Conservation (phyloP, 352 stramenopile species). For the Hyaloperonospora brassicae region DNA sequence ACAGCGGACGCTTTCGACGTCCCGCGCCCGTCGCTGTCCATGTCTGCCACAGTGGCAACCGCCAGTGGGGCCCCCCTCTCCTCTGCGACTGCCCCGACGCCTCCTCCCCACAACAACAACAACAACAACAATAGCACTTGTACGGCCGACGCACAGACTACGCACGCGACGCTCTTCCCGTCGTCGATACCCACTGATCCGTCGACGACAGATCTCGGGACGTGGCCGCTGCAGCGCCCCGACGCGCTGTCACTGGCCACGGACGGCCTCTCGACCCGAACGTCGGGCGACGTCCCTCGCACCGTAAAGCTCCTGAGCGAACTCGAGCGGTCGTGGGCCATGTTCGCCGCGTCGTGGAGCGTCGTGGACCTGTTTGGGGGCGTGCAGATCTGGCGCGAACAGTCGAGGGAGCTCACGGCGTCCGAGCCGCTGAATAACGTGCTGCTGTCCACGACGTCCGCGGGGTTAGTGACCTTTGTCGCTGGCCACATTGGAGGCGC, state of each 20-base stretch:
- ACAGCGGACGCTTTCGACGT: slow-evolving; percentile 2
- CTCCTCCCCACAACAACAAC: no score
- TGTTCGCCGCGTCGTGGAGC: slow-evolving; percentile 59
- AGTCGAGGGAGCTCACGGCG: slow-evolving; percentile 7
- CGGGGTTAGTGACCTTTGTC: slow-evolving; percentile 51
- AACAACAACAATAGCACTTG: no score
- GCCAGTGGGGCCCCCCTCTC: not conserved
- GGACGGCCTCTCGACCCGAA: no score
- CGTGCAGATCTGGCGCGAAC: slow-evolving; percentile 64
- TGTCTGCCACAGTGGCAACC: slow-evolving; percentile 4
- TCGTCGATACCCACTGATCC: not conserved
- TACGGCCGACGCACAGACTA: not conserved
- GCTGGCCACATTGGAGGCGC: slow-evolving; percentile 59
- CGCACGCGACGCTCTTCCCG: slow-evolving; percentile 5
- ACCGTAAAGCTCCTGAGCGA: slow-evolving; percentile 66
- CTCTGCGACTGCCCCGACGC: not conserved
- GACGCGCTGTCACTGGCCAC: no score
- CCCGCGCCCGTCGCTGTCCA: slow-evolving; percentile 10
- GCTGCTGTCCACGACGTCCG: slow-evolving; percentile 45
- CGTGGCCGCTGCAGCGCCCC: no score
- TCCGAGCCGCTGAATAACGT: slow-evolving; percentile 52
- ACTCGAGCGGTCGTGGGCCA: slow-evolving; percentile 61
- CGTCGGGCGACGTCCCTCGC: slow-evolving; percentile 30
- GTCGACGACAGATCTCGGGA: no score
- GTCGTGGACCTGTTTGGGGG: slow-evolving; percentile 62